A percentile compares a stretch with the other conserved stretches of the same genome.
phyloP scores from a whole-genome alignment of 306 rosid species.

The Prunus mira region DNA sequence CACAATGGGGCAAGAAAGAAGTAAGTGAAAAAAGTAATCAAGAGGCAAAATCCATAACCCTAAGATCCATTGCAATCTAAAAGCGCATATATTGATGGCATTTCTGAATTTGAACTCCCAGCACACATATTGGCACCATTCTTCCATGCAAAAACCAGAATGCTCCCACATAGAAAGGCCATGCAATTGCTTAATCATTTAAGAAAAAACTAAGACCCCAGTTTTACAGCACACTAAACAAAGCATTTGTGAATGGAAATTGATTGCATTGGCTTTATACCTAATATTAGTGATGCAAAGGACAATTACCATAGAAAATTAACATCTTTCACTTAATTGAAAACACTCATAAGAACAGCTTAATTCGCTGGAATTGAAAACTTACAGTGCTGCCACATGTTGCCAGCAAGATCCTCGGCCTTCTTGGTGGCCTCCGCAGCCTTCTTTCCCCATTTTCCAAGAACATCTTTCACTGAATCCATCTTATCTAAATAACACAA shows the following conservation, averaged over 20 bases:
- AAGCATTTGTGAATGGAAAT: background rate
- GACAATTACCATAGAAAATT: background rate
- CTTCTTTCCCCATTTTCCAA: conserved; percentile 90
- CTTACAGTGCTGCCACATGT: conserved; percentile 97
- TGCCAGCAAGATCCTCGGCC: conserved; percentile 93
- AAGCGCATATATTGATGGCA: background rate
- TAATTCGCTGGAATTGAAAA: background rate
- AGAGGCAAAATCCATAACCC: background rate
- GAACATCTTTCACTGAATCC: conserved; percentile 75
- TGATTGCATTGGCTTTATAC: background rate
- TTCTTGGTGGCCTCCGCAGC: conserved; percentile 93
- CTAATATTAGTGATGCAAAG: background rate
- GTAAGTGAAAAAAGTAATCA: background rate
- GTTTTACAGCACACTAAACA: background rate
- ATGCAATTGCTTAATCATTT: background rate
- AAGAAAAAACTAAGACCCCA: background rate
- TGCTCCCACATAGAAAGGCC: background rate
- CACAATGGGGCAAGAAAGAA: background rate
- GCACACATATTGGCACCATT: background rate
- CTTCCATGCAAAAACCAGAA: background rate
- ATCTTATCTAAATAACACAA: conserved; percentile 48
- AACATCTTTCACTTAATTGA: background rate
- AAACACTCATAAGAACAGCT: background rate
- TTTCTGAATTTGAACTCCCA: background rate
- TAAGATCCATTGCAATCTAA: background rate